Base-by-base conservation (phyloP, 106 monocot species). In the Platanthera zijinensis region DNA sequence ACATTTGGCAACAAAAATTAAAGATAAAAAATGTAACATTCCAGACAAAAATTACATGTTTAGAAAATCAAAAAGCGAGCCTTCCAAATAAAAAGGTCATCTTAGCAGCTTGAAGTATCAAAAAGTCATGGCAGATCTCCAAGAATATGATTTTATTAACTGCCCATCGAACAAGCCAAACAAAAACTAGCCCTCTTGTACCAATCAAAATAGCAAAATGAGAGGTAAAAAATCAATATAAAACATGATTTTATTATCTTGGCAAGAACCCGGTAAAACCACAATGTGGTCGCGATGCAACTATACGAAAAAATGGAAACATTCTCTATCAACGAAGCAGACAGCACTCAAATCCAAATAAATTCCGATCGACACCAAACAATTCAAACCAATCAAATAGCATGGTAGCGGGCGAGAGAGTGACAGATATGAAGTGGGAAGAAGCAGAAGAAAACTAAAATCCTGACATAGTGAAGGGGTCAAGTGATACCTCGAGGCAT, bases 401-500 rank as follows among this genome's bases (percentile, higher is more conserved):
- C 69, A 68, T 13, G 21, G 9, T 25, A 69, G 69, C 45, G 47
- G 46, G 5, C 6, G 14, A 46, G 53, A 14, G 53, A 53, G 69
- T 4, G 46, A 69, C 46, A 46, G 46, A 69, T 28, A 1, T 69
- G 14, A 28, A 47, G 69, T 69, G 46, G 6, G 12, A 47, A 14
- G 13, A 39, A 39, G 47, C 39, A 47, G 47, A 47, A 45, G 25
- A 46, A 17, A 69, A 69, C 50, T 15, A 25, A 22, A 61, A 80
- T 28, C 19, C 70, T 22, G 22, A 53, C 30, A 32, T 17, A 8
- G 19, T 15, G 17, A 66, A 51, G 32, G 72, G 52, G 57, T 13
- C 8, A 5, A 51, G 64, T 10, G 5, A 63, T 64, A 88, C 87
- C 90, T 88, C 83, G 47, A 91, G 90, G 59, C 90, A 88, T 10